Base-by-base conservation (phyloP, 148 eudicot species). In the Limonium bicolor region DNA sequence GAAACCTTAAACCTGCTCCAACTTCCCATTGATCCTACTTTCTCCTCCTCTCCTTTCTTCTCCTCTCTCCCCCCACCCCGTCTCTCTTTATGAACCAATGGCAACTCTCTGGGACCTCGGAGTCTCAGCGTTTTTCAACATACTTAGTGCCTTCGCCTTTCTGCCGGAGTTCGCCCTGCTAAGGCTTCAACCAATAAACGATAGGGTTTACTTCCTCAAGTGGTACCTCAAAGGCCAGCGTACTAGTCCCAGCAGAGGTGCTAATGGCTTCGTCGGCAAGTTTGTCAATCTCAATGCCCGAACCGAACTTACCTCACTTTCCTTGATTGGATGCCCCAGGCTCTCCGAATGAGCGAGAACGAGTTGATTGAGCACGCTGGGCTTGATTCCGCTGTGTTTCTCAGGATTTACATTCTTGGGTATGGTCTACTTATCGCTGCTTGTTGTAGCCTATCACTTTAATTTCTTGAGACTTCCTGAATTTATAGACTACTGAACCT, bases 241-340 rank as follows among this genome's bases (percentile, higher is more conserved):
- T 50, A n/a, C n/a, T n/a, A n/a, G n/a, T n/a, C 64, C 51, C 22
- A 65, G 67, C 46, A 82, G 87, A 20, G 57, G 62, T 25, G 9
- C 17, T 34, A 59, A 65, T 2, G 72, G 77, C 26, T 71, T 77
- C 47, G 99, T 84, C 48, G 77, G 78, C 15, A 90, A 90, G 42
- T 75, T 75, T 51, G 88, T 90, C 6, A 85, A 90, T 62, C 73
- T 85, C 29, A 59, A 90, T 54, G 49, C 69, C 36, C 62, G n/a
- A n/a, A n/a, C n/a, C n/a, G 41, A 64, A 90, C 94, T 62, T 90
- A 90, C 51, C 59, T 85, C 11, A 71, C 74, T 24, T 90, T 90
- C 28, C 84, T 90, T 8, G 85, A 71, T 60, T 90, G 99, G 99
- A 85, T 90, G 87, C 99, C 99, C 55, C 78, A 90, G 29, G 99